These are phyloP conservation scores for Lachancea nothofagi DNA, from an alignment of 805 yeast species.

Conservation along the genomic window DNA sequence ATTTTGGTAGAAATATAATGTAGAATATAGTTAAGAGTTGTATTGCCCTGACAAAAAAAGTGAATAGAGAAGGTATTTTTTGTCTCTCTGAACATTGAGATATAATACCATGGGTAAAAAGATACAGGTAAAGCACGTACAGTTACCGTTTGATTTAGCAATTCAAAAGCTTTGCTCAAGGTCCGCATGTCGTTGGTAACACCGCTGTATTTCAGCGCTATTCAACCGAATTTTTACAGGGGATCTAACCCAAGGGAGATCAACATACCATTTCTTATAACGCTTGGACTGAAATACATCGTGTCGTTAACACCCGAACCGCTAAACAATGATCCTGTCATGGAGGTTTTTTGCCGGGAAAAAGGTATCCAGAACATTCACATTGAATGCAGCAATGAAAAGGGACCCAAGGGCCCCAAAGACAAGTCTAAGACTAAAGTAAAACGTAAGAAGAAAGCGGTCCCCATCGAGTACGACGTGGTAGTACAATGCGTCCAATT, in stretches of 20 bases:
- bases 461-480: constrained; percentile 66
- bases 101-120: too few relatives aligned
- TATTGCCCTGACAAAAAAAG: too few relatives aligned
- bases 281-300: constrained; percentile 63
- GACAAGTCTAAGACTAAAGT: constrained; percentile 35
- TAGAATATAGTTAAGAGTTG: too few relatives aligned
- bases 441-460: constrained; percentile 76
- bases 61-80: too few relatives aligned
- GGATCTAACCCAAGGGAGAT: constrained; percentile 84
- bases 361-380: constrained; percentile 62
- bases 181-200: constrained; percentile 49
- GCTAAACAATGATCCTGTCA: constrained; percentile 48
- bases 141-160: too few relatives aligned
- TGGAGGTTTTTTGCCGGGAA: constrained; percentile 47
- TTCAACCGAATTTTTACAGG: constrained; percentile 66
- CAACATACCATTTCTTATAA: constrained; percentile 60
- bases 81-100: too few relatives aligned
- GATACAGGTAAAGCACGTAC: too few relatives aligned
- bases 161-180: too few relatives aligned
- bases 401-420: constrained; percentile 18
- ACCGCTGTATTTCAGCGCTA: constrained; percentile 70
- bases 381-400: constrained; percentile 52
- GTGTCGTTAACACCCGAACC: constrained; percentile 78
- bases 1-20: not conserved
- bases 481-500: constrained; percentile 56